Base-by-base conservation (phyloP, 2,329 filamentous ascomycete genomes). In the Phialophora chinensis region DNA sequence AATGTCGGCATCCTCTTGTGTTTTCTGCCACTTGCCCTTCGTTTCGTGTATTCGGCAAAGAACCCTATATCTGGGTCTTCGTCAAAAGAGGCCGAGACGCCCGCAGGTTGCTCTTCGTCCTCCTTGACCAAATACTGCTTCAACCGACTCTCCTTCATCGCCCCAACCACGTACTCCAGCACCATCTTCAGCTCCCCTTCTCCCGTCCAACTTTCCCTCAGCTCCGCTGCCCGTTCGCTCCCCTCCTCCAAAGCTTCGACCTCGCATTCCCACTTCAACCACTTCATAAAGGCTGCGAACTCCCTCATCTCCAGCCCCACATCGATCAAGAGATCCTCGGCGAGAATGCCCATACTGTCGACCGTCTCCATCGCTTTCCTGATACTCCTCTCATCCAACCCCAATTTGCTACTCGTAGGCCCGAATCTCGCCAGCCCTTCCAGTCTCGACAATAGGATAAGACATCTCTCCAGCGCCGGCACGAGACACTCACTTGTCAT, bases 401-500 rank as follows among this genome's bases (percentile, higher is more conserved):
- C 91, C 47, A 91, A 85, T 56, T 87, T 84, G 64, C 87, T 85
- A 57, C 86, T 85, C 35, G 85, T 81, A 66, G 90, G 89, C 74
- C 94, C 87, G 73, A 93, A 97, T 67, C 87, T 88, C 3, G 93
- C 92, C 12, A 98, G 86, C 0, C 95, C 94, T 25, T 91, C 87
- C 1, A 99, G 85, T 12, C 92, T 89, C 71, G 90, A 92, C 31
- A 97, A 85, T 35, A 97, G 89, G 27, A 97, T 88, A 55, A 87
- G 86, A 71, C 91, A 90, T 60, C 94, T 88, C 72, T 98, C 93
- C 1, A 98, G 82, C 0, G 92, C 92, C 0, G 95, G 95, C 2
- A 98, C 84, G 60, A 97, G 88, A 76, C 96, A 93, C 75, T 97
- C 90, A 74, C 97, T 93, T 0, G 93, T 83, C 12, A 98, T 83